A percentile compares a stretch with the other conserved stretches of the same genome.
phyloP scores from a whole-genome alignment of 805 yeast genomes.

The Spencermartinsiella europaea region DNA sequence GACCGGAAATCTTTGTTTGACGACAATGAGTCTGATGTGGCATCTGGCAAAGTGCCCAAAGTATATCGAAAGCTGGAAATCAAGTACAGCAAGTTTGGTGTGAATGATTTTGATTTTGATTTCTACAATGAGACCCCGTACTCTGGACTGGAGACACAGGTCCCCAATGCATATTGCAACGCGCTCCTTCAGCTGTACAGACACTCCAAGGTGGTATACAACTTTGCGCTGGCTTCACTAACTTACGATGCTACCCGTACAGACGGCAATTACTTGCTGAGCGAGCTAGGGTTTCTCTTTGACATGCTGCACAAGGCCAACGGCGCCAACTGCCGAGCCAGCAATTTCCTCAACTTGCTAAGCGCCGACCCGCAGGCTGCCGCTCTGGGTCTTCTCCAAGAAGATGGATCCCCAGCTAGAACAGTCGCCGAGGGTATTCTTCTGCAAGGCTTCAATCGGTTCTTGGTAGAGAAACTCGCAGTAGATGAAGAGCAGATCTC shows the following conservation, averaged over 20 bases:
- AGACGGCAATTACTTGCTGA: conserved; percentile 37
- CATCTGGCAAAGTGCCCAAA: conserved; percentile 52
- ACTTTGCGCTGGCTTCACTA: conserved; percentile 52
- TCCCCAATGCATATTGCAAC: conserved; percentile 73
- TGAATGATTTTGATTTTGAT: conserved; percentile 87
- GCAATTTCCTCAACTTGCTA: conserved; percentile 64
- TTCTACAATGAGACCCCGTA: conserved; percentile 68
- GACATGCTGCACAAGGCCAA: conserved; percentile 86
- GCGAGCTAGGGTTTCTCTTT: conserved; percentile 81
- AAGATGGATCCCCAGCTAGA: conserved; percentile 28
- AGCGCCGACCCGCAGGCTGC: conserved; percentile 46
- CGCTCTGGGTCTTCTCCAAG: conserved; percentile 48
- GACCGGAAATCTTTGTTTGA: conserved; percentile 25
- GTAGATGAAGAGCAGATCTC: conserved; percentile 39
- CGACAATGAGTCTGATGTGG: conserved; percentile 17
- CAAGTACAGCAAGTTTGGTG: conserved; percentile 83
- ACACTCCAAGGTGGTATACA: conserved; percentile 68
- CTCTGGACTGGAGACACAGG: conserved; percentile 87
- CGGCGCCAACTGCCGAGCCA: conserved; percentile 73
- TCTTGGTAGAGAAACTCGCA: conserved; percentile 49
- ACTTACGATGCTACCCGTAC: conserved; percentile 35
- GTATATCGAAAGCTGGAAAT: conserved; percentile 72
- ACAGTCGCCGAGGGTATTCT: conserved; percentile 23
- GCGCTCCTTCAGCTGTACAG: conserved; percentile 75
- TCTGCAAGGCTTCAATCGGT: conserved; percentile 53